phyloP scores from a whole-genome alignment of 768 basidiomycete species.

The Antrodiella citrinella region DNA sequence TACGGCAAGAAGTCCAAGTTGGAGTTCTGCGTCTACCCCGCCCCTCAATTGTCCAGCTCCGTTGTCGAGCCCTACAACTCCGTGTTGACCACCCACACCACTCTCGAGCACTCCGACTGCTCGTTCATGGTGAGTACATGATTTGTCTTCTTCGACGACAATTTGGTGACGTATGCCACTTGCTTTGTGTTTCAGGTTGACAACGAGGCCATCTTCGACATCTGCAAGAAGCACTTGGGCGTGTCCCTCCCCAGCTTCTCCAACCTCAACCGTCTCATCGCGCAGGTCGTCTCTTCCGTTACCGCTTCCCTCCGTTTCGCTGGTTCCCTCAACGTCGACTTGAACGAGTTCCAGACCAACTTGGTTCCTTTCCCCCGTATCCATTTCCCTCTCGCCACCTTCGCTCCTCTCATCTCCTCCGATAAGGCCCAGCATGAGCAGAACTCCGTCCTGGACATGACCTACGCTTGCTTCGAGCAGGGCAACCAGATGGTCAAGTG shows the following conservation, averaged over 20 bases:
- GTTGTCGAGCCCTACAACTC: constrained; percentile 99
- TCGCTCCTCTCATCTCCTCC: constrained; percentile 89
- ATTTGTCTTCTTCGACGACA: not conserved
- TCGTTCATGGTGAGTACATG: constrained; percentile 81
- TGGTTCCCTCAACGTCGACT: constrained; percentile 93
- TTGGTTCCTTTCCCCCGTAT: constrained; percentile 97
- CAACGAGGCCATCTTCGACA: constrained; percentile 99
- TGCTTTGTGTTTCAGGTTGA: constrained; percentile 56
- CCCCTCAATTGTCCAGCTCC: constrained; percentile 86
- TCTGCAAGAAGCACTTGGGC: constrained; percentile 93
- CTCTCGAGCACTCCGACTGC: constrained; percentile 97
- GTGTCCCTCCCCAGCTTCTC: constrained; percentile 81
- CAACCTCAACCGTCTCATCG: constrained; percentile 94
- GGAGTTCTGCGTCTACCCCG: constrained; percentile 96
- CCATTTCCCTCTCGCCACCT: constrained; percentile 96
- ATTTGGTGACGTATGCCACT: constrained; percentile 2
- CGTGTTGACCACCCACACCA: constrained; percentile 94
- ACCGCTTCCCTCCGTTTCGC: constrained; percentile 97
- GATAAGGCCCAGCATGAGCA: constrained; percentile 96
- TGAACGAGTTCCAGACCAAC: constrained; percentile 99
- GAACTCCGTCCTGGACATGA: constrained; percentile 98
- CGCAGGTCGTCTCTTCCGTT: constrained; percentile 97
- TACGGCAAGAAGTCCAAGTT: constrained; percentile 99
- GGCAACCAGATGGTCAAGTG: constrained; percentile 98
- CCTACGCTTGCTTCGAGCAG: constrained; percentile 93